Evolutionary conservation across 164 flowering plant genomes (phyloP).

Genomic region (Paratinospora sagittata): DNA sequence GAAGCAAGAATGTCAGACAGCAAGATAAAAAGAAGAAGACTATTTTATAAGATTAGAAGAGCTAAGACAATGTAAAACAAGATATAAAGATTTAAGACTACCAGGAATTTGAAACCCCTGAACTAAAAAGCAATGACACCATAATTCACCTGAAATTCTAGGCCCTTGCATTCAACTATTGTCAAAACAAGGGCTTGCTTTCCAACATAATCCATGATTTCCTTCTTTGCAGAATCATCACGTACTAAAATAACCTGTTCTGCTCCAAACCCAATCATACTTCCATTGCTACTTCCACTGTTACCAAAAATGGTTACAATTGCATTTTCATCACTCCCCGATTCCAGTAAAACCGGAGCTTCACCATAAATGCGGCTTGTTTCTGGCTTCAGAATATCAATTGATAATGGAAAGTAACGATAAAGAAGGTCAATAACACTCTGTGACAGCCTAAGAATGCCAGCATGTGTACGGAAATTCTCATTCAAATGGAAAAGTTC

Average conservation of each 20-base stretch:
- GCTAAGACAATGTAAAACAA: background rate
- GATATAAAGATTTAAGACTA: background rate
- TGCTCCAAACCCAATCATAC: constrained; percentile 62
- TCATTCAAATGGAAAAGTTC: constrained; percentile 45
- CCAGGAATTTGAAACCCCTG: background rate
- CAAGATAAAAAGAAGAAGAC: background rate
- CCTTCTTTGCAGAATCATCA: constrained; percentile 46
- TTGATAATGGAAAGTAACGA: constrained; percentile 47
- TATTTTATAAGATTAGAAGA: background rate
- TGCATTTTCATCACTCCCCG: constrained; percentile 51
- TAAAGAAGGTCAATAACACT: constrained; percentile 58
- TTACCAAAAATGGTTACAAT: constrained; percentile 56
- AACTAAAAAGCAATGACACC: background rate
- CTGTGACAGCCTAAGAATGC: constrained; percentile 60
- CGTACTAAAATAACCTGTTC: constrained; percentile 84
- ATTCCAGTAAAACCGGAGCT: constrained; percentile 56
- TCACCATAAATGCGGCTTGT: constrained; percentile 67
- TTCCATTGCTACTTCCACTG: constrained; percentile 22
- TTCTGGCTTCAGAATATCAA: constrained; percentile 59
- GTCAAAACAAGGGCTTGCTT: constrained; percentile 75
- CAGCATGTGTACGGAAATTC: constrained; percentile 76
- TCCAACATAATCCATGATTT: constrained; percentile 40
- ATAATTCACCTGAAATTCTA: constrained; percentile 64
- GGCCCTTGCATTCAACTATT: constrained; percentile 75
- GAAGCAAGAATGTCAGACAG: background rate